Base-by-base conservation (phyloP, 2,329 filamentous ascomycete genomes). In the Thielaviopsis euricoi region DNA sequence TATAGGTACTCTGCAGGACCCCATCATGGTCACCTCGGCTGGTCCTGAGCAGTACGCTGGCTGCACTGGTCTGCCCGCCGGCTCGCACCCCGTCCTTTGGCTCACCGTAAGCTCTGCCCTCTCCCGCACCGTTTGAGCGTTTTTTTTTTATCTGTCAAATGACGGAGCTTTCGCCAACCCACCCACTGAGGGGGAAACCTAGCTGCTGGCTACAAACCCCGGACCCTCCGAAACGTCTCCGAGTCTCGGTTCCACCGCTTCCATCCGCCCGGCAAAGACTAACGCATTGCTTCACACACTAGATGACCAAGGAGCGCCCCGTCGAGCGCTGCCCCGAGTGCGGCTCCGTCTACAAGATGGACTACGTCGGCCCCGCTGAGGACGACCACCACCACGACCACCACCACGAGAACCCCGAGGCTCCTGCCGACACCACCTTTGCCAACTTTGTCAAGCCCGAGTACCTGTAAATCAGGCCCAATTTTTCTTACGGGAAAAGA, bases 21-120 rank as follows among this genome's bases (percentile, higher is more conserved):
- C 93, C 66, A 94, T 98, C 70, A 69, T 85, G 58, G 89, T 98
- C 72, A 86, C 85, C 75, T 90, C 89, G 64, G 89, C 86, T 65
- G 93, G 93, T 67, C 87, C 95, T 59, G 93, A 98, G 82, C 91
- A 97, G 76, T 95, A 93, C 72, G 83, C 85, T 67, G 93, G 93
- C 69, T 98, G 93, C 84, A 98, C 93, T 66, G 93, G 93, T 67
- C 87, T 71, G 73, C 93, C 93, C 58, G 91, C 80, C 66, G 93
- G 97, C 77, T 94, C 89, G 50, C 93, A 98, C 80, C 73, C 79
- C 67, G 87, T 91, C 62, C 81, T 83, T 74, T 98, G 93, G 93
- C 81, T 96, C 67, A 88, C 87, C 64, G 87, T 93, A 82, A 67
- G 85, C 76, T 52, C 13, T 29, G 51, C 7, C 49, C 48, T 6